Percentiles rank a stretch among this genome's conserved stretches.
Evolutionary conservation across 2,329 filamentous ascomycete species (phyloP).

Genomic region (Chaetomium globosum): DNA sequence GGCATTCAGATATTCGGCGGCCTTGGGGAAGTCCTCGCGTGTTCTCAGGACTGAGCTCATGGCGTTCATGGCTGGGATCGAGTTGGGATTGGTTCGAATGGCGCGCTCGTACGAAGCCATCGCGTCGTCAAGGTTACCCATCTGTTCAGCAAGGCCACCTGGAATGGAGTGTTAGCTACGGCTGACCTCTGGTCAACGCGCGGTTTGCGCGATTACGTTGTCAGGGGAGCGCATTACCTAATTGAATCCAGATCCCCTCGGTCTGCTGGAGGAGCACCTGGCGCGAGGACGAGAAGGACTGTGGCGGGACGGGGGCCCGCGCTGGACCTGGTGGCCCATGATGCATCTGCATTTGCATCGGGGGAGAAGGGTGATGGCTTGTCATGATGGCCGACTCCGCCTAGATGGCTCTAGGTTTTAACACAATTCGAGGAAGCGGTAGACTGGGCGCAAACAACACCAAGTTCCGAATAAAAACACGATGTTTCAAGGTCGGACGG

Average conservation of each 20-base stretch:
- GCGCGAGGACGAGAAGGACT: conserved; percentile 60
- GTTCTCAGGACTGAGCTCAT: conserved; percentile 90
- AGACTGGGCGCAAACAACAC: not conserved
- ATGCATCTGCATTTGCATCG: conserved; percentile 70
- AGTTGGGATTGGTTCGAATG: conserved; percentile 82
- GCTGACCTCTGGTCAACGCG: conserved; percentile 30
- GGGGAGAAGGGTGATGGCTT: conserved; percentile 79
- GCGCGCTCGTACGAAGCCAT: conserved; percentile 90
- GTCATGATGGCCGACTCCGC: conserved; percentile 56
- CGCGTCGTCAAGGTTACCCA: conserved; percentile 86
- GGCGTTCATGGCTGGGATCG: conserved; percentile 87
- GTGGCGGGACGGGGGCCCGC: conserved; percentile 60
- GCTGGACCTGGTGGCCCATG: conserved; percentile 66
- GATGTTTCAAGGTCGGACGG: not conserved
- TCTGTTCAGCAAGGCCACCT: conserved; percentile 85
- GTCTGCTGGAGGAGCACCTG: conserved; percentile 75
- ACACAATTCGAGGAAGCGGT: not conserved
- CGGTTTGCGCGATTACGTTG: not conserved
- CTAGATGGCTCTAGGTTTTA: not conserved
- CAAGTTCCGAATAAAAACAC: not conserved
- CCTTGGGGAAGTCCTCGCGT: conserved; percentile 90
- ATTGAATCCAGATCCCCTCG: conserved; percentile 87
- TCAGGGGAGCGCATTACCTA: conserved; percentile 64
- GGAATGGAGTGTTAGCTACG: conserved; percentile 38
- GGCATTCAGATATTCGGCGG: conserved; percentile 87